Evolutionary conservation across 768 basidiomycete species (phyloP).

Genomic region (Kwoniella europaea): DNA sequence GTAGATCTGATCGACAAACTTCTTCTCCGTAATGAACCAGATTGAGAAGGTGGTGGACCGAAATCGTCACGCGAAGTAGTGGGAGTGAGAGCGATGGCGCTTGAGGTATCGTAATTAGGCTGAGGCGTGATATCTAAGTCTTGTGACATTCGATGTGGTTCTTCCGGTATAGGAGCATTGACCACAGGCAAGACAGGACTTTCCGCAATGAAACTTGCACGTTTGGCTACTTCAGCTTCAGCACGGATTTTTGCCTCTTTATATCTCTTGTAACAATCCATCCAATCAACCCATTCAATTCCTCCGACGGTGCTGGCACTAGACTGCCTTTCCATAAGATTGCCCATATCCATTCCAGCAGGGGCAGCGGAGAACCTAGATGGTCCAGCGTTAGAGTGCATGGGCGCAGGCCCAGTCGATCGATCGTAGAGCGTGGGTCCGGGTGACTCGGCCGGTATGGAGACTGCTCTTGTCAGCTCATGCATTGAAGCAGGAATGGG

Average conservation of each 20-base stretch:
- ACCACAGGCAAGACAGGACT: background rate
- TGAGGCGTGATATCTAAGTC: conserved; percentile 22
- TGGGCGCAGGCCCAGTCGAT: conserved; percentile 11
- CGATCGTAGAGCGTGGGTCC: conserved; percentile 12
- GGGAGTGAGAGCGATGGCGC: conserved; percentile 41
- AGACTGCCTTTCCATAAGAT: conserved; percentile 31
- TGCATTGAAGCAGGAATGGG: conserved; percentile 30
- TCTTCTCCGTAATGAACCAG: conserved; percentile 22
- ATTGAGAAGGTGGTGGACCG: conserved; percentile 6
- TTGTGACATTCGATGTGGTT: conserved; percentile 5
- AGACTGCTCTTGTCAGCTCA: conserved; percentile 21
- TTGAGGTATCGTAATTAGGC: conserved; percentile 28
- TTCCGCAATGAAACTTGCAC: background rate
- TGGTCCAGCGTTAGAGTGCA: conserved; percentile 30
- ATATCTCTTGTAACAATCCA: conserved; percentile 60
- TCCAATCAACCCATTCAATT: conserved; percentile 62
- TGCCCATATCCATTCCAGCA: conserved; percentile 27
- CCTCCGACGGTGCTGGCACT: conserved; percentile 48
- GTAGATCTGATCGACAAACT: conserved; percentile 43
- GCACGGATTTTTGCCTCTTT: conserved; percentile 60
- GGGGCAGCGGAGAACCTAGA: conserved; percentile 27
- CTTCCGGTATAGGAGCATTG: conserved; percentile 21
- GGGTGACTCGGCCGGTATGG: conserved; percentile 16
- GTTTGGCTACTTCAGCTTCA: conserved; percentile 36
- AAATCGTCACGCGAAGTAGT: conserved; percentile 43